Evolutionary conservation across 768 basidiomycete species (phyloP), one percentile per base, ranked within the genome.

Genomic region (Tephrocybe sp.): DNA sequence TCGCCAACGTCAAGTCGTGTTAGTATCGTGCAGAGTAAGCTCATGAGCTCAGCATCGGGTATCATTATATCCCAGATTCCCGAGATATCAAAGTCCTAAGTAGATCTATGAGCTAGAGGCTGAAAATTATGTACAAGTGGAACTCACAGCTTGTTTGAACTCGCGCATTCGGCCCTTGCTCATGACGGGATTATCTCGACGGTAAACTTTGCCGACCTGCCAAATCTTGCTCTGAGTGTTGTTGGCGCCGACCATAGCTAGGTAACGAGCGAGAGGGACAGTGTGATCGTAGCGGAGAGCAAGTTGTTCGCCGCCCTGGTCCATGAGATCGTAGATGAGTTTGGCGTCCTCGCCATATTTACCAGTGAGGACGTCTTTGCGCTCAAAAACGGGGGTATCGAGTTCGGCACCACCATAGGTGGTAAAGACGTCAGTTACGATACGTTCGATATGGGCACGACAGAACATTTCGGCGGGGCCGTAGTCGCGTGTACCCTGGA

Each of bases 161-260:
- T 99, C 97, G 51, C 97, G 82, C 95, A 99, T 97, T 22, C 97
- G 78, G 0, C 97, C 97, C 73, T 99, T 99, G 24, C 86, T 88
- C 87, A 98, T 94, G 49, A 95, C 95, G 0, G 97, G 97, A 56
- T 86, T 92, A 69, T 99, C 97, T 63, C 97, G 74, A 54, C 97
- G 77, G 69, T 98, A 99, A 16, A 99, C 97, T 71, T 98, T 99
- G n/a, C 94, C 95, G 43, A 99, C 86, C 67, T 98, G 97, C 86
- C 93, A 99, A 12, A 98, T 66, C 71, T 98, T 98, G 54, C 84
- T 73, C 57, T 85, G 84, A 5, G 79, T 72, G 58, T 67, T 79
- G 55, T 77, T 86, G n/a, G 83, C 84, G n/a, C 92, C 89, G 51
- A 84, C 84, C 94, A 99, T 98, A 22, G 97, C 96, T 15, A 99